Evolutionary conservation across 2,329 filamentous ascomycete genomes (phyloP).

Genomic region (Simplicillium sp.): DNA sequence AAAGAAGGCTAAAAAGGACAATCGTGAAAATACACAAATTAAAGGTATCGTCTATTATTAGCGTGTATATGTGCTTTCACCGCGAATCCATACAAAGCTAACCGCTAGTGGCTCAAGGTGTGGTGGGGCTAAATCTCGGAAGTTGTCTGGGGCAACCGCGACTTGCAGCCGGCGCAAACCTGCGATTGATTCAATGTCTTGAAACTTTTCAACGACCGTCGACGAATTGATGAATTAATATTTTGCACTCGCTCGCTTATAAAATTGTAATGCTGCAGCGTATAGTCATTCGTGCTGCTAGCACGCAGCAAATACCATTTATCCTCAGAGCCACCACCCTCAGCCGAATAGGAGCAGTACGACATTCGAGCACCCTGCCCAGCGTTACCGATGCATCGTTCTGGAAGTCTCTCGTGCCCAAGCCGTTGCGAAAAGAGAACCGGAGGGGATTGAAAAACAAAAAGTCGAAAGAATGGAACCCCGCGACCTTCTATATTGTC

Average conservation of each 20-base stretch:
- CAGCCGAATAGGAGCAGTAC: no score
- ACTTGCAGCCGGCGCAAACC: slow-evolving; percentile 1
- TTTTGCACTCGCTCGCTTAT: no score
- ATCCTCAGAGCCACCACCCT: background rate
- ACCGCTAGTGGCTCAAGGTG: background rate
- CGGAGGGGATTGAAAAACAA: slow-evolving; percentile 24
- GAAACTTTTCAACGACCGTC: background rate
- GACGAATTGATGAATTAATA: no score
- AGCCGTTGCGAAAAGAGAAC: slow-evolving; percentile 44
- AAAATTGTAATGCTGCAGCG: background rate
- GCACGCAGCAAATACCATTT: background rate
- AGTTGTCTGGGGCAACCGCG: slow-evolving; percentile 27
- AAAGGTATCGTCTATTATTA: no score
- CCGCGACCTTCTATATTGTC: slow-evolving; percentile 71
- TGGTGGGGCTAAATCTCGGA: slow-evolving; percentile 19
- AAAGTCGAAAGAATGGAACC: slow-evolving; percentile 62
- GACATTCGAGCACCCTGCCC: no score
- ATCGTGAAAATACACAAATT: no score
- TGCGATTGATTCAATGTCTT: background rate
- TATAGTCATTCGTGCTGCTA: background rate
- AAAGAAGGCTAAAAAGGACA: no score
- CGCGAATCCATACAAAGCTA: background rate
- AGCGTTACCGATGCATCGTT: slow-evolving; percentile 41
- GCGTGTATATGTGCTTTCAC: no score
- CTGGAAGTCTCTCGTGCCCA: slow-evolving; percentile 63